These are phyloP conservation scores for Arthrobotrys musiformis DNA, from an alignment of 2,329 filamentous ascomycete genomes.

Conservation along the genomic window DNA sequence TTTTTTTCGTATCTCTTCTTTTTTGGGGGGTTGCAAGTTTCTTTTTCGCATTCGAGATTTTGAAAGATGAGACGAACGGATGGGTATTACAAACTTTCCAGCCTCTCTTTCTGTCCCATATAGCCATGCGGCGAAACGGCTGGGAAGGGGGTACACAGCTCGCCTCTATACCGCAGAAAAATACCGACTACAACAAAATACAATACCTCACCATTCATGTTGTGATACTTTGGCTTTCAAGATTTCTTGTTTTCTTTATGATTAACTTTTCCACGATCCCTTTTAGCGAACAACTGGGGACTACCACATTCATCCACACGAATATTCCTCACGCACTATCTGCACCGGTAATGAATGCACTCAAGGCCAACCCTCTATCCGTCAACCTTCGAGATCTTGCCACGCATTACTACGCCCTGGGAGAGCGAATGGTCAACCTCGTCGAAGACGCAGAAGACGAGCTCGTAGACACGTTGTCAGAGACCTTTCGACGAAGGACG, in stretches of 20 bases:
- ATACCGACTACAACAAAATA: neutral
- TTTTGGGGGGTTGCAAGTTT: conserved; percentile 59
- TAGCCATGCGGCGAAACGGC: neutral
- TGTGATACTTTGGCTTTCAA: conserved; percentile 4
- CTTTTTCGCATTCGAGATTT: conserved; percentile 6
- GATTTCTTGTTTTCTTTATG: neutral
- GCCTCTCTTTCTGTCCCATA: no score
- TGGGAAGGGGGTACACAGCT: neutral
- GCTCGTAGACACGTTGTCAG: conserved; percentile 75
- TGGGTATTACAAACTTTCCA: neutral
- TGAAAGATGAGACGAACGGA: conserved; percentile 41
- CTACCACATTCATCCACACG: conserved; percentile 79
- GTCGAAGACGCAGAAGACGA: conserved; percentile 84
- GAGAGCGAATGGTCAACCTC: conserved; percentile 84
- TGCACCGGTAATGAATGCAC: conserved; percentile 82
- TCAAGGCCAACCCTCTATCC: conserved; percentile 87
- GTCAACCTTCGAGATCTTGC: conserved; percentile 85
- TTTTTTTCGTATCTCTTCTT: neutral
- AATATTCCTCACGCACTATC: conserved; percentile 78
- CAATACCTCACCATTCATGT: conserved; percentile 5
- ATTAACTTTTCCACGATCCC: conserved; percentile 56
- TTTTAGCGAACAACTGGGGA: conserved; percentile 61
- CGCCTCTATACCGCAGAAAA: neutral
- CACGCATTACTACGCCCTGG: conserved; percentile 87
- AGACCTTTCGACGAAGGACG: conserved; percentile 84